Percentiles rank a stretch among this genome's conserved stretches.
These are phyloP conservation scores for Mycena metata DNA, from an alignment of 768 basidiomycete species.

Conservation along the genomic window DNA sequence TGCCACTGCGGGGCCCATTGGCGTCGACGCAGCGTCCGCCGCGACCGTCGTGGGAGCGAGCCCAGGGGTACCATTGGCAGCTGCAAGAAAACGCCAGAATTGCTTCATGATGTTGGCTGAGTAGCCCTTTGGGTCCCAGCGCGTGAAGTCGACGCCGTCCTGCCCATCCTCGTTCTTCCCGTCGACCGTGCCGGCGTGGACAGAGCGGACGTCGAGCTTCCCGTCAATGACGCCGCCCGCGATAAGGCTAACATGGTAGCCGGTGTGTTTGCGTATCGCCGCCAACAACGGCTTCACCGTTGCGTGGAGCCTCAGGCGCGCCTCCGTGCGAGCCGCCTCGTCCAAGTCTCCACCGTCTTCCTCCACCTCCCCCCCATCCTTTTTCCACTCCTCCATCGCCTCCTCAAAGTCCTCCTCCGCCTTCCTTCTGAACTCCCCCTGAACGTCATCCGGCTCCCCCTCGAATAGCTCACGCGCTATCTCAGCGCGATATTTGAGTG, in stretches of 20 bases:
- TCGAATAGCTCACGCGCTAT: constrained; percentile 1
- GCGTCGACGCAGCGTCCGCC: too few species aligned
- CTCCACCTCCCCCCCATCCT: neutral
- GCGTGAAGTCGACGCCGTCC: neutral
- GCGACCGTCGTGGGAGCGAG: too few species aligned
- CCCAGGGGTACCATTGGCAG: neutral
- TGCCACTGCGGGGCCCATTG: too few species aligned
- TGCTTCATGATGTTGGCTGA: neutral
- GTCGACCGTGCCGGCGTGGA: neutral
- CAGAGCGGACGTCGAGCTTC: neutral
- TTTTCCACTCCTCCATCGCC: neutral
- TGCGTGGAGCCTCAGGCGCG: neutral
- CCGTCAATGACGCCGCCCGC: neutral
- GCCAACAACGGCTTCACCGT: neutral
- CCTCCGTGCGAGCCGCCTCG: neutral
- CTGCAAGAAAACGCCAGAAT: neutral
- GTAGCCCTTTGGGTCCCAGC: neutral
- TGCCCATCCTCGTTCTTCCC: neutral
- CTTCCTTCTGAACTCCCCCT: neutral
- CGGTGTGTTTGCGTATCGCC: neutral
- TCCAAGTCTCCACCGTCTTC: neutral
- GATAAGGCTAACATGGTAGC: neutral
- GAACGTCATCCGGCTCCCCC: neutral
- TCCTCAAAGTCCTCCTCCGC: neutral
- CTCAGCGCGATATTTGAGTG: neutral